Conservation (phyloP, 1,139 yeast genomes). For the Groenewaldozyma sp. region DNA sequence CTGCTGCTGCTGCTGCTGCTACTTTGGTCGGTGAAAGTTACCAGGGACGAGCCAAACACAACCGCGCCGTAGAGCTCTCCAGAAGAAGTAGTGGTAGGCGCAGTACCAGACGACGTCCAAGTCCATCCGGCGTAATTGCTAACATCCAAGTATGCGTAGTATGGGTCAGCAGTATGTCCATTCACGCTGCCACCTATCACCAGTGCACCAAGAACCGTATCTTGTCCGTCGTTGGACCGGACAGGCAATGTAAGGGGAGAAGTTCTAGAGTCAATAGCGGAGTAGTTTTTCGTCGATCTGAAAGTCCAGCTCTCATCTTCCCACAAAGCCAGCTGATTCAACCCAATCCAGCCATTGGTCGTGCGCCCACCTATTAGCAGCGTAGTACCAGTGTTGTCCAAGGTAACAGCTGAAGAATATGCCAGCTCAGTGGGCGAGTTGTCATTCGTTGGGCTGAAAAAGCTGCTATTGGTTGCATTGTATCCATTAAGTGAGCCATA, state of each 20-base stretch:
- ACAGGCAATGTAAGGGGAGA: slow-evolving; percentile 40
- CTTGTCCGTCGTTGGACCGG: slow-evolving; percentile 6
- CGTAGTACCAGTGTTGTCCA: slow-evolving; percentile 14
- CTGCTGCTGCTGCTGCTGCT: not conserved
- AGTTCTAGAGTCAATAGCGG: slow-evolving; percentile 39
- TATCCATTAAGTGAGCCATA: slow-evolving; percentile 34
- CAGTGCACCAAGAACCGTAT: slow-evolving; percentile 13
- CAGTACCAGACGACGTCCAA: slow-evolving; percentile 28
- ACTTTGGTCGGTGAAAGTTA: slow-evolving; percentile 21
- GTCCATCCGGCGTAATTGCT: slow-evolving; percentile 35
- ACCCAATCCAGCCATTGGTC: slow-evolving; percentile 46
- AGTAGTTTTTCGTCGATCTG: slow-evolving; percentile 26
- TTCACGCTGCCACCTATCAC: slow-evolving; percentile 36
- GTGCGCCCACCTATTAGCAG: slow-evolving; percentile 48
- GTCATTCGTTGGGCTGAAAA: slow-evolving; percentile 27
- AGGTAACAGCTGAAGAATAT: slow-evolving; percentile 30
- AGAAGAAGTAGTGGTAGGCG: slow-evolving; percentile 9
- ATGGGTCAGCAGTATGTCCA: slow-evolving; percentile 35
- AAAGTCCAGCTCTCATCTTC: slow-evolving; percentile 53
- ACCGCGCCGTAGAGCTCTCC: slow-evolving; percentile 32
- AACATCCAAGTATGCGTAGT: slow-evolving; percentile 33
- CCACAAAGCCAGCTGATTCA: slow-evolving; percentile 55
- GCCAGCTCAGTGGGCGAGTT: slow-evolving; percentile 43
- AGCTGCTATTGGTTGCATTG: slow-evolving; percentile 25
- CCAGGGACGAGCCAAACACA: slow-evolving; percentile 33